Evolutionary conservation across 2,329 filamentous ascomycete species (phyloP), one percentile per base, ranked within the genome.

Genomic region (Bipolaris cookei): DNA sequence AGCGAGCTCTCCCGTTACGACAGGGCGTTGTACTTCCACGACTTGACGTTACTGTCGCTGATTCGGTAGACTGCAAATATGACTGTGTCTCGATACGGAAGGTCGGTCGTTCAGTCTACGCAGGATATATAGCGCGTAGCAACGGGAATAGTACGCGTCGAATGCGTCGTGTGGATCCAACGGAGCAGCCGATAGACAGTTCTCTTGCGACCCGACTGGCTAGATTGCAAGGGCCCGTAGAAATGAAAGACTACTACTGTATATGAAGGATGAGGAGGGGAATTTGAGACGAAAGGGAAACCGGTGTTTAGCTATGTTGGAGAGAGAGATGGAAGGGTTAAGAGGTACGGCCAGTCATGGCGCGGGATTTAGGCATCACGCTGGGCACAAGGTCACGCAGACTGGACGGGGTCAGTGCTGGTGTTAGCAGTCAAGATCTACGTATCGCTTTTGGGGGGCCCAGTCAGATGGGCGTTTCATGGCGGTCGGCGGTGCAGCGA

Each of bases 331-430:
- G 38, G 66, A 67, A 62, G 64, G 64, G 51, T 47, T 45, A 46
- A 58, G 54, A 42, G 48, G 54, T 54, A 59, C 58, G 70, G 67
- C 73, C 73, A 74, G 62, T 74, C 65, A 73, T 47, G 68, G 65
- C 71, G 70, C 71, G 68, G 72, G 51, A 42, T 51, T 58, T 58
- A 56, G 71, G 50, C 64, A 63, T 59, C 61, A 61, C 63, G 64
- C 57, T 54, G 51, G 34, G 28, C 45, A n/a, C 28, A 21, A 52
- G 63, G 67, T 74, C 73, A 74, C 62, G 68, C 66, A 62, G 54
- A 35, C 68, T 66, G 69, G 47, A 30, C 28, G 28, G 59, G 59
- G 39, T 25, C 62, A 60, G 56, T 52, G 54, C 58, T 49, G 59
- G 67, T 70, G 63, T 69, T 21, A 42, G 39, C n/a, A 42, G 39